A percentile compares a stretch with the other conserved stretches of the same genome.
Conservation (phyloP, 306 rosid genomes). For the Prunus mira region DNA sequence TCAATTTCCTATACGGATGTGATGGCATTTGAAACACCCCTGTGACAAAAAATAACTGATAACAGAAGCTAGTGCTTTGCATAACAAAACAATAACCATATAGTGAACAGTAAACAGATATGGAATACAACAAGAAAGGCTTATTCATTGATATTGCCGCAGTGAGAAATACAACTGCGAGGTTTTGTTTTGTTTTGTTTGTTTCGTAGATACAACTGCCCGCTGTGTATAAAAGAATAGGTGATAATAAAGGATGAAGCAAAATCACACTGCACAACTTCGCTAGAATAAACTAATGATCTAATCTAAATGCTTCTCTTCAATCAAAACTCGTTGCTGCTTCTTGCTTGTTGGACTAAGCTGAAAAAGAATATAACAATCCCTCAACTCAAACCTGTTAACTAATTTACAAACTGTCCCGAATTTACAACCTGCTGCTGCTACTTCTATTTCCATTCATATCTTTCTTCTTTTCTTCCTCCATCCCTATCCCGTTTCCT, state of each 20-base stretch:
- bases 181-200: too few relatives aligned
- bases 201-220: background rate
- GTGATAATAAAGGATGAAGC: background rate
- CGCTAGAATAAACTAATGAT: background rate
- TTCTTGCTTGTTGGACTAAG: conserved; percentile 13
- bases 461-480: background rate
- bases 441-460: background rate
- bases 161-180: too few relatives aligned
- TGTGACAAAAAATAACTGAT: too few relatives aligned
- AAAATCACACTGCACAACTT: conserved; percentile 17
- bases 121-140: too few relatives aligned
- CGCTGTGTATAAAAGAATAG: conserved; percentile 21
- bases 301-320: conserved; percentile 16
- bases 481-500: background rate
- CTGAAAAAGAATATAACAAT: conserved; percentile 15
- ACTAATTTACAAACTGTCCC: conserved; percentile 13
- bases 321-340: conserved; percentile 20
- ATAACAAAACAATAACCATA: too few relatives aligned
- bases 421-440: conserved; percentile 5
- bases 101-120: too few relatives aligned
- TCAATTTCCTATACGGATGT: too few relatives aligned
- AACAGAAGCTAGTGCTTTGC: too few relatives aligned
- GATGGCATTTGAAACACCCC: too few relatives aligned
- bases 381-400: conserved; percentile 10
- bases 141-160: too few relatives aligned